These are phyloP conservation scores for Eutrema yunnanense DNA, from an alignment of 345 rosid genomes.

Conservation along the genomic window DNA sequence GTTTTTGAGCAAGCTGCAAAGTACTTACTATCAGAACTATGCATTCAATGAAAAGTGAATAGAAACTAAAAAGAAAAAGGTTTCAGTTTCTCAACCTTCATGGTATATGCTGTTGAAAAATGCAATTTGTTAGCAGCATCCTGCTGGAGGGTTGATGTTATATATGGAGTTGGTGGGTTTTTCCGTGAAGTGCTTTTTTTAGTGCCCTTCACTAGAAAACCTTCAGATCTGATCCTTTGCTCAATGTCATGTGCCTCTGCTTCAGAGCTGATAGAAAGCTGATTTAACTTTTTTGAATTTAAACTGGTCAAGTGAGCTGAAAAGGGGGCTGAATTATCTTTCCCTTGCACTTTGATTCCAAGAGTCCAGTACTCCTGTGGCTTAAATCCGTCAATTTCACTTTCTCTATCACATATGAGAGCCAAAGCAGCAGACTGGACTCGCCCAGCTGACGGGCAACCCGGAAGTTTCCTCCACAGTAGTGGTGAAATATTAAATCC, in stretches of 20 bases:
- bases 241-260: constrained; percentile 51
- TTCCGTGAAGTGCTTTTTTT: constrained; percentile 52
- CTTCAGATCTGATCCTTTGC: constrained; percentile 44
- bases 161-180: constrained; percentile 91
- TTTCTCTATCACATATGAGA: constrained; percentile 88
- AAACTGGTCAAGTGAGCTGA: constrained; percentile 65
- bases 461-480: constrained; percentile 94
- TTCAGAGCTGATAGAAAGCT: constrained; percentile 62
- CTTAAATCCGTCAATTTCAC: constrained; percentile 80
- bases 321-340: constrained; percentile 32
- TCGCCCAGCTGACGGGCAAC: constrained; percentile 97
- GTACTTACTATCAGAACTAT: constrained; percentile 17
- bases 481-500: constrained; percentile 95
- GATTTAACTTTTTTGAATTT: constrained; percentile 62
- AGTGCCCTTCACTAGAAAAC: constrained; percentile 49
- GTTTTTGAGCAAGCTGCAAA: constrained; percentile 91
- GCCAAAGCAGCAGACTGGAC: constrained; percentile 97
- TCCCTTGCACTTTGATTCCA: constrained; percentile 43
- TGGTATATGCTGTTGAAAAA: constrained; percentile 64
- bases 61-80: not conserved
- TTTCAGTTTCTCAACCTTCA: constrained; percentile 61
- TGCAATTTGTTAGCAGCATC: constrained; percentile 93
- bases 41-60: constrained; percentile 2
- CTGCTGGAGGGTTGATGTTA: constrained; percentile 97
- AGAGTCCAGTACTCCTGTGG: constrained; percentile 85